Conservation (phyloP, 257 asterid genomes). For the Solanum pennellii region DNA sequence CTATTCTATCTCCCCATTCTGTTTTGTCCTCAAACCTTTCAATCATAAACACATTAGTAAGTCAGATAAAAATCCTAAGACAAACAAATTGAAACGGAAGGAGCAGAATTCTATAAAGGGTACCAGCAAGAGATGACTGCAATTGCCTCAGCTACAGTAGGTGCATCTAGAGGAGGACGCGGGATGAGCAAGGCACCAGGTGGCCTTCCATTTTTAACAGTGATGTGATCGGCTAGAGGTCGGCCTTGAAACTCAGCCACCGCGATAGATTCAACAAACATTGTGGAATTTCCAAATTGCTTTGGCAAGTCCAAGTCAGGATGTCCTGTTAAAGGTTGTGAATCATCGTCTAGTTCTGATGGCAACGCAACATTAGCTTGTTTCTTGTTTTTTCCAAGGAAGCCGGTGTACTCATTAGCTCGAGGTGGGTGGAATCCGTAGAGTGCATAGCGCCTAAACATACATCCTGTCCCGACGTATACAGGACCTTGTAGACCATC, state of each 20-base stretch:
- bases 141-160: conserved; percentile 94
- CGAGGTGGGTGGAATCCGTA: conserved; percentile 85
- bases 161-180: conserved; percentile 87
- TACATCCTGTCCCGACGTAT: conserved; percentile 92
- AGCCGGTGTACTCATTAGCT: conserved; percentile 63
- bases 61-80: background rate
- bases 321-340: conserved; percentile 47
- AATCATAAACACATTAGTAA: background rate
- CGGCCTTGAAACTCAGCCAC: conserved; percentile 95
- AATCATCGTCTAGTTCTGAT: conserved; percentile 44
- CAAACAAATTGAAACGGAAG: background rate
- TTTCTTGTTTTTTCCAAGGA: conserved; percentile 51
- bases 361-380: conserved; percentile 20
- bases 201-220: conserved; percentile 83
- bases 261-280: conserved; percentile 71
- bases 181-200: conserved; percentile 71
- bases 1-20: conserved; percentile 96
- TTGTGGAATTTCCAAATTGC: conserved; percentile 72
- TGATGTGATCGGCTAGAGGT: conserved; percentile 82
- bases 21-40: conserved; percentile 87
- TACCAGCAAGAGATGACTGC: conserved; percentile 98
- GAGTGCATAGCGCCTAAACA: conserved; percentile 80
- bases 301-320: conserved; percentile 72
- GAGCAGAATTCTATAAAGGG: background rate
- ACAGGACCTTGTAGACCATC: conserved; percentile 98